Conservation (phyloP, 331 rosid genomes). For the Acacia pycnantha region DNA sequence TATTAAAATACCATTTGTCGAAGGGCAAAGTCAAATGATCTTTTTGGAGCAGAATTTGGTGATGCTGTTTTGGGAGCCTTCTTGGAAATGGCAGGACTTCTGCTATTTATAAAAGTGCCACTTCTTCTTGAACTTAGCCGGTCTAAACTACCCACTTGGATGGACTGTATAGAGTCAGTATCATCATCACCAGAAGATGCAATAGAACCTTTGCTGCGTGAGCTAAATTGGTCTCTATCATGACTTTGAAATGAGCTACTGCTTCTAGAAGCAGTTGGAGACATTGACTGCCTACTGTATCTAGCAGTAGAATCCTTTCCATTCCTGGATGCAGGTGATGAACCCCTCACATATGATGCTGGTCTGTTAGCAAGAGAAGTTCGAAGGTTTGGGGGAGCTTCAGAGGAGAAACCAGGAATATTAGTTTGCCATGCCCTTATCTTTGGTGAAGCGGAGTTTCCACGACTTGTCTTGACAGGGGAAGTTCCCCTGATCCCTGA, state of each 20-base stretch:
- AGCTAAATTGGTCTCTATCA: conserved; percentile 74
- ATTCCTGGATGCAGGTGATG: conserved; percentile 84
- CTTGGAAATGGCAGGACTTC: conserved; percentile 61
- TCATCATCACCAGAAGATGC: conserved; percentile 90
- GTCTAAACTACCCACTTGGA: conserved; percentile 66
- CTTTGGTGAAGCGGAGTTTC: conserved; percentile 91
- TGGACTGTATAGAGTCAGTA: conserved; percentile 73
- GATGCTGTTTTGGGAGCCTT: conserved; percentile 57
- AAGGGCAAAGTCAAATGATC: conserved; percentile 72
- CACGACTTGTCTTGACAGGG: conserved; percentile 66
- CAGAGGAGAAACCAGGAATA: conserved; percentile 89
- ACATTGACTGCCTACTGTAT: conserved; percentile 70
- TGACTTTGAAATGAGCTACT: conserved; percentile 74
- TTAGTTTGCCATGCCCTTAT: conserved; percentile 89
- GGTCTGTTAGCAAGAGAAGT: conserved; percentile 89
- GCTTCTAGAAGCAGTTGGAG: conserved; percentile 88
- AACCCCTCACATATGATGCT: conserved; percentile 85
- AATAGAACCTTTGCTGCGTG: conserved; percentile 79
- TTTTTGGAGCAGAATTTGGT: conserved; percentile 76
- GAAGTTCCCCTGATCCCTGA: conserved; percentile 73
- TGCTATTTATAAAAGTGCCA: conserved; percentile 48
- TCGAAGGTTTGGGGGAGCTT: conserved; percentile 89
- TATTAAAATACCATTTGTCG: conserved; percentile 68
- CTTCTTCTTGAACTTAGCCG: conserved; percentile 53
- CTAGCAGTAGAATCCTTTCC: conserved; percentile 62